phyloP scores from a whole-genome alignment of 2,329 filamentous ascomycete species.

The Scytalidium lignicola region DNA sequence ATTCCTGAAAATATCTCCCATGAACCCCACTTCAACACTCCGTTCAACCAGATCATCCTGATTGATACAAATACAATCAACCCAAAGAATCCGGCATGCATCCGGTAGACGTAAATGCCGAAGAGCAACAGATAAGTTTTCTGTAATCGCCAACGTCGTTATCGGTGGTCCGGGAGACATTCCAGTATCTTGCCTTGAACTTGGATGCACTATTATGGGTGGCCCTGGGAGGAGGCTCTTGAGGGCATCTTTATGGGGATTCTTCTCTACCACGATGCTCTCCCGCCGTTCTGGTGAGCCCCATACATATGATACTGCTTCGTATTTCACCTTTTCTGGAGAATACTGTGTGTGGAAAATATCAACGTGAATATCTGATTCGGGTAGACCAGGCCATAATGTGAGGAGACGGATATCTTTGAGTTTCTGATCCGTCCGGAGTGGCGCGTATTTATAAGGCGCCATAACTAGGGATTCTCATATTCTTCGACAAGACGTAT shows the following conservation, averaged over 20 bases:
- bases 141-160: slow-evolving; percentile 1
- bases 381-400: background rate
- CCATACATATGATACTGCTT: slow-evolving; percentile 12
- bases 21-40: slow-evolving; percentile 15
- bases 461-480: background rate
- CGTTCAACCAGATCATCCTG: slow-evolving; percentile 15
- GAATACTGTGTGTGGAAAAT: background rate
- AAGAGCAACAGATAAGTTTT: slow-evolving; percentile 9
- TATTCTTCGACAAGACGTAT: no score
- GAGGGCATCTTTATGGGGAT: background rate
- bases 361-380: background rate
- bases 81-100: slow-evolving; percentile 26
- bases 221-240: background rate
- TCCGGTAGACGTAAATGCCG: slow-evolving; percentile 32
- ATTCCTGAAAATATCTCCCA: slow-evolving; percentile 19
- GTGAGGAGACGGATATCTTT: background rate
- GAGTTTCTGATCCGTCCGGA: background rate
- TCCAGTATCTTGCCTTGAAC: background rate
- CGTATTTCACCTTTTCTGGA: slow-evolving; percentile 3
- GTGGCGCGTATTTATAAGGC: background rate
- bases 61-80: slow-evolving; percentile 22
- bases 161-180: background rate
- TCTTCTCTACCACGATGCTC: background rate
- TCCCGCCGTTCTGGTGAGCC: background rate
- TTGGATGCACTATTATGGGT: background rate